Conservation (phyloP, 139 green algal species). For the Coelastrella sp. region DNA sequence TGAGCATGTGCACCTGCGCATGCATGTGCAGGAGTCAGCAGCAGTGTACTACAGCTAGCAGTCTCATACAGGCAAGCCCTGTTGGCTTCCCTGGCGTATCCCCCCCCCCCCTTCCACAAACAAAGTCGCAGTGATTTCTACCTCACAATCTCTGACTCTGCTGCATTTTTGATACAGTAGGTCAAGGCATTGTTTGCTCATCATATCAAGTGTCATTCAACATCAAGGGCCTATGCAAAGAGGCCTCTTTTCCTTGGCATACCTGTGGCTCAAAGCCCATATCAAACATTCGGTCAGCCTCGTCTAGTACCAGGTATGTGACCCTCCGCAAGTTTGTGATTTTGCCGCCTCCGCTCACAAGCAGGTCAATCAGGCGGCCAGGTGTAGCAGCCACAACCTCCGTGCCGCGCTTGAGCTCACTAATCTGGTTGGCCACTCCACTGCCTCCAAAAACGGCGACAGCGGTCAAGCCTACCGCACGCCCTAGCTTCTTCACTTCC, state of each 20-base stretch:
- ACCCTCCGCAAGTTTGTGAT: slow-evolving; percentile 97
- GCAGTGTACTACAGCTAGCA: no score
- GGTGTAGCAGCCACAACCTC: slow-evolving; percentile 96
- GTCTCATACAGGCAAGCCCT: no score
- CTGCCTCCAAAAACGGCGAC: slow-evolving; percentile 93
- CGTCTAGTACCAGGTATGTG: slow-evolving; percentile 98
- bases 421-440: slow-evolving; percentile 93
- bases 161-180: no score
- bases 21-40: no score
- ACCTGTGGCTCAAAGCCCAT: slow-evolving; percentile 83
- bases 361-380: slow-evolving; percentile 98
- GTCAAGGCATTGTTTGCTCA: no score
- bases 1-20: no score
- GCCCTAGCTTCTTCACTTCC: slow-evolving; percentile 83
- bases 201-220: background rate
- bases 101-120: no score
- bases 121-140: no score
- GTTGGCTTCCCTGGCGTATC: no score
- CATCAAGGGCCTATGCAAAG: background rate
- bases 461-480: slow-evolving; percentile 70
- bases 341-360: slow-evolving; percentile 85
- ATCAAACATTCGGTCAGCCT: slow-evolving; percentile 99
- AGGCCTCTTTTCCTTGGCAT: background rate
- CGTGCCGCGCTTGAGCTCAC: slow-evolving; percentile 92
- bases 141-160: no score